Conservation (phyloP, 306 rosid species). For the Delonix regia region DNA sequence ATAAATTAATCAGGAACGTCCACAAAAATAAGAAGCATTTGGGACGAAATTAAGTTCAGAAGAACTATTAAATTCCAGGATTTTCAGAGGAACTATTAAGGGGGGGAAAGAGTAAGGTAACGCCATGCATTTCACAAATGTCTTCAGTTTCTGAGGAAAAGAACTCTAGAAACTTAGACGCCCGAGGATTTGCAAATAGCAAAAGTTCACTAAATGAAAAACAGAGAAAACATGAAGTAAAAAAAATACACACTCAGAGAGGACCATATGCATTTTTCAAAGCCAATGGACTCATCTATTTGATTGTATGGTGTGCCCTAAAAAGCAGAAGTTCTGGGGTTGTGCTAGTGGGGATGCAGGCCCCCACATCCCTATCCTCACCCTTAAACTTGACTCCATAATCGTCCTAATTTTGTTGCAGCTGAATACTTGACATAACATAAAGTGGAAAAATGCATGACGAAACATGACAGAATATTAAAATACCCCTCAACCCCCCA, state of each 20-base stretch:
- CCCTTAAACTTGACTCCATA: background rate
- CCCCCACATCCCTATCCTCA: background rate
- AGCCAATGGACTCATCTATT: background rate
- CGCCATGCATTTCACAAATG: background rate
- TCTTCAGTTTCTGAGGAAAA: constrained; percentile 17
- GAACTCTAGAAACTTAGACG: background rate
- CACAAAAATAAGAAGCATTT: background rate
- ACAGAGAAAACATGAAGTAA: background rate
- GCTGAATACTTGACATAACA: background rate
- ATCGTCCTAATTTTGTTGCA: background rate
- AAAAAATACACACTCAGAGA: background rate
- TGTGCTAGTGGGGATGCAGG: background rate
- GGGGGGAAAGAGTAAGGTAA: background rate
- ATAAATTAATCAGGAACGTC: constrained; percentile 18
- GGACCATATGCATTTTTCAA: background rate
- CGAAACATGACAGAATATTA: background rate
- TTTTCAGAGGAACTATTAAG: background rate
- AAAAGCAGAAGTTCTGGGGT: background rate
- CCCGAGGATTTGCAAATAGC: background rate
- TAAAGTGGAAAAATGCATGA: background rate
- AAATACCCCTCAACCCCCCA: background rate
- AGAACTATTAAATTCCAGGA: background rate
- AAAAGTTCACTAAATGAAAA: background rate
- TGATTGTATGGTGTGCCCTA: background rate
- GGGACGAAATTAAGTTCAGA: background rate